Evolutionary conservation across 148 eudicot species (phyloP).

Genomic region (Chenopodium quinoa): DNA sequence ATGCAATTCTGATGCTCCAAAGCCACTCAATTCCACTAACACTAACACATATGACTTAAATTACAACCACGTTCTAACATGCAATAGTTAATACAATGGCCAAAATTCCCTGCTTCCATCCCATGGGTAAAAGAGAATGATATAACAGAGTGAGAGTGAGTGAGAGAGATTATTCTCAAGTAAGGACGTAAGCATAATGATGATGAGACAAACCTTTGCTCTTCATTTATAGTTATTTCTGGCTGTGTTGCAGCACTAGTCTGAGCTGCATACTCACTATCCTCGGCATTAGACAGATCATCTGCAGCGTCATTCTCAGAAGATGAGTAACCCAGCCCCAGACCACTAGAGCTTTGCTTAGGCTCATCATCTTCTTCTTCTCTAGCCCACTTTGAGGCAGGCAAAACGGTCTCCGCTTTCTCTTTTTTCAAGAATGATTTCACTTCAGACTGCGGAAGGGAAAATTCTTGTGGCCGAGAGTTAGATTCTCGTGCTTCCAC

Average conservation of each 20-base stretch:
- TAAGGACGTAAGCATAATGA: not conserved
- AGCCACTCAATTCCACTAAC: not conserved
- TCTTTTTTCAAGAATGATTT: conserved; percentile 49
- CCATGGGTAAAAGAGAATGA: not conserved
- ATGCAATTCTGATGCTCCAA: not conserved
- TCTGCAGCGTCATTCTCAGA: conserved; percentile 82
- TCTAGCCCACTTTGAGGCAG: conserved; percentile 95
- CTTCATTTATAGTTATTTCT: conserved; percentile 68
- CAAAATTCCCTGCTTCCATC: not conserved
- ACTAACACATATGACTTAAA: not conserved
- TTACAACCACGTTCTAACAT: not conserved
- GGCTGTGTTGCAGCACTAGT: conserved; percentile 53
- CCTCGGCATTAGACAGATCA: conserved; percentile 45
- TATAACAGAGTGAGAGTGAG: not conserved
- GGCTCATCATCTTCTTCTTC: conserved; percentile 87
- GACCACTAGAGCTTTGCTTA: conserved; percentile 57
- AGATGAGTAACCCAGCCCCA: conserved; percentile 87
- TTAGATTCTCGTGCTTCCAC: conserved; percentile 40
- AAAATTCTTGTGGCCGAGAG: conserved; percentile 38
- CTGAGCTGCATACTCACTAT: conserved; percentile 47
- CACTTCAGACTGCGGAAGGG: conserved; percentile 55
- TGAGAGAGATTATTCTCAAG: not conserved
- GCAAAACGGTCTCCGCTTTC: conserved; percentile 55
- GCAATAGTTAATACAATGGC: not conserved
- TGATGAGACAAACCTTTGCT: conserved; percentile 54